Evolutionary conservation across 2,329 filamentous ascomycete species (phyloP), one percentile per base, ranked within the genome.

Genomic region (Stagonosporopsis cucurbitacearum): DNA sequence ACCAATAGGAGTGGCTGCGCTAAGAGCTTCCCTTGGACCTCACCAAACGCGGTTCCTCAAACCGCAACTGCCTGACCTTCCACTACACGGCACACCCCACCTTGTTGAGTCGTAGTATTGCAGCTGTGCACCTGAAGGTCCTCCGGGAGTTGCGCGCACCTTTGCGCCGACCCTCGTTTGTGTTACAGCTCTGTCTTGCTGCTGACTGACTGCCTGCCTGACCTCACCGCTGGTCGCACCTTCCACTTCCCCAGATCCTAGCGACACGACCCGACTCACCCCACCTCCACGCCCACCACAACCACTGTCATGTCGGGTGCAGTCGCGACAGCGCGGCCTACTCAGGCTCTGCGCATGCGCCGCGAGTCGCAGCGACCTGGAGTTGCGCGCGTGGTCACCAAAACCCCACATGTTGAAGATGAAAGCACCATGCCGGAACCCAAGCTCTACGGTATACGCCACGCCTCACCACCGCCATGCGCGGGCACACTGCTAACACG

Each of bases 311-410:
- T 74, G 72, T 75, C 72, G 52, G 66, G 67, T 58, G 58, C 72
- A 41, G 64, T 69, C 28, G 73, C 66, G 15, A 60, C 69, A 43
- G 67, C 69, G 30, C 71, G 74, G 48, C 74, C 74, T 15, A 59
- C 68, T 36, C 78, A 80, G 65, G 74, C 77, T 32, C 69, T 79
- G 39, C 79, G 78, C 59, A 67, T 76, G 63, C 75, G 76, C 44
- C 77, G 78, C 52, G 72, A 77, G 50, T 71, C 74, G n/a, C 76
- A 79, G 52, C 77, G 78, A 35, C 77, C 76, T 9, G 72, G 63
- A 48, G 67, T 68, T 53, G 68, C 65, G 60, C 68, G 68, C 50
- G 54, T 66, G 30, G 65, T 59, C 42, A 64, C 66, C 40, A 64
- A 68, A 50, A 55, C 64, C 41, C 63, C 57, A 50, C 68, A 58